Percentiles rank a stretch among this genome's conserved stretches.
These are phyloP conservation scores for Talaromyces amestolkiae DNA, from an alignment of 2,329 filamentous ascomycete species.

Conservation along the genomic window DNA sequence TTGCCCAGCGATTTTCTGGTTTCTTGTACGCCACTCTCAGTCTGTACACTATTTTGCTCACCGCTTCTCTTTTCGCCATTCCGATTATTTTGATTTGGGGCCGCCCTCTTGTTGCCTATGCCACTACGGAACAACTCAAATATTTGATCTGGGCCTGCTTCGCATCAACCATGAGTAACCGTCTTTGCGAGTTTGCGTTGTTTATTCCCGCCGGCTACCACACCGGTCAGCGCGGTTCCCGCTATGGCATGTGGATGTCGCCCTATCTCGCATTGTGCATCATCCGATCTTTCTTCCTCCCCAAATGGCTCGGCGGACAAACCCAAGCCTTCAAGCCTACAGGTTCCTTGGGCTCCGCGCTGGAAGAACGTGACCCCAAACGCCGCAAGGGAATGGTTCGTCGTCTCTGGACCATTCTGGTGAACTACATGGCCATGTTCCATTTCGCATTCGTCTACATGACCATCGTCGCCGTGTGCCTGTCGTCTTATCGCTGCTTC, in stretches of 20 bases:
- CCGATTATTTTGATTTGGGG: conserved; percentile 59
- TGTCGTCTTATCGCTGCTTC: conserved; percentile 54
- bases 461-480: conserved; percentile 50
- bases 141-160: conserved; percentile 60
- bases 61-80: conserved; percentile 57
- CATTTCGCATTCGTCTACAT: conserved; percentile 57
- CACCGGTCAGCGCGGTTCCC: conserved; percentile 56
- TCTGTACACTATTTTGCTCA: conserved; percentile 57
- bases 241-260: conserved; percentile 62
- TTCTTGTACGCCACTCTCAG: conserved; percentile 57
- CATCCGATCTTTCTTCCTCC: conserved; percentile 57
- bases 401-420: conserved; percentile 54
- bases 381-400: conserved; percentile 45
- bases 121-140: conserved; percentile 53
- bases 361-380: conserved; percentile 57
- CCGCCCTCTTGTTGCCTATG: conserved; percentile 58
- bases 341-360: conserved; percentile 54
- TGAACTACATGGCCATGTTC: conserved; percentile 57
- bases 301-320: conserved; percentile 59
- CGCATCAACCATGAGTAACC: conserved; percentile 50
- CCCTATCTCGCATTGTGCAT: conserved; percentile 60
- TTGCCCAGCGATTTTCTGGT: conserved; percentile 58
- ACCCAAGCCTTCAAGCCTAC: conserved; percentile 60
- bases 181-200: conserved; percentile 58
- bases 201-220: conserved; percentile 60